Evolutionary conservation across 257 asterid species (phyloP), one percentile per base, ranked within the genome.

Genomic region (Solanum piurae): DNA sequence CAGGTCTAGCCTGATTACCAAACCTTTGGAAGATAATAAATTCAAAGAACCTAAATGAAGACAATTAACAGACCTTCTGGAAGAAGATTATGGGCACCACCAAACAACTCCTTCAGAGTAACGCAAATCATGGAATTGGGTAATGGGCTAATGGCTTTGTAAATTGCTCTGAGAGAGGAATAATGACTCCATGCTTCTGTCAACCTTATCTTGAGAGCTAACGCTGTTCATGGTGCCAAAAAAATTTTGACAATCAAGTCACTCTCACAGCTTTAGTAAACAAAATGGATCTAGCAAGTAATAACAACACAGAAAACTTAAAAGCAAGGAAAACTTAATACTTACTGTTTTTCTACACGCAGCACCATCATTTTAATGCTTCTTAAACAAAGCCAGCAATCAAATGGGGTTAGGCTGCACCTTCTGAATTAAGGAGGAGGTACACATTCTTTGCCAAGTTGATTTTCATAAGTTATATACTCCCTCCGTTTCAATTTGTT

Each of bases 351-450:
- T 90, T 94, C 97, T 58, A 96, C 95, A 40, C 98, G 98, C 66
- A 93, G 89, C 62, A 52, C 23, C n/a, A 18, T 52, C 62, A 52
- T 18, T 52, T 52, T 52, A 87, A 94, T 93, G 90, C 98, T 98
- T 92, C 98, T 92, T 91, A 96, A 91, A 92, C 98, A 94, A 25
- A 96, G 94, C 99, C 98, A 96, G 83, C 99, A 96, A 92, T 96
- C 98, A 68, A 96, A 96, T 83, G 64, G 99, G 87, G 98, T 96
- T 91, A 95, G 92, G 38, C 98, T 8, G 99, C 89, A 80, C 98
- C 99, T 92, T 96, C 98, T 6, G 99, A 97, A 82, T 96, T 96
- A 89, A 95, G 99, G 71, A 95, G 94, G 93, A 96, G 95, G 87
- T 94, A 93, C 58, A 96, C 88, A 5, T 93, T 93, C 90, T 93